Conservation (phyloP, 2,329 filamentous ascomycete genomes). For the Chrysoporthe deuterocubensis region DNA sequence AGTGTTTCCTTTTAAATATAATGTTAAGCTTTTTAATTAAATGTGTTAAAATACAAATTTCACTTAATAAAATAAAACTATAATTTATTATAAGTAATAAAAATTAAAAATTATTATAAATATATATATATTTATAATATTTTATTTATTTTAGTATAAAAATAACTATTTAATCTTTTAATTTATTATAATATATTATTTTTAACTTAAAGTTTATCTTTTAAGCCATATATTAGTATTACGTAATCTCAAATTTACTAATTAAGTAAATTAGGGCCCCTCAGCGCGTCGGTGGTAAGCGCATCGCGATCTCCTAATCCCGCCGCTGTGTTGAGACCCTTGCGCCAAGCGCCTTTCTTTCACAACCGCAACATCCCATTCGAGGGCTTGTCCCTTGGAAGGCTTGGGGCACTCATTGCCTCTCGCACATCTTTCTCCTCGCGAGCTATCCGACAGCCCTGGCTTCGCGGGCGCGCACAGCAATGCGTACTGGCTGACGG, state of each 20-base stretch:
- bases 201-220: background rate
- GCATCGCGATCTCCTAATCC: background rate
- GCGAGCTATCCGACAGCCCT: background rate
- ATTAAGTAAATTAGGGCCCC: too few relatives aligned
- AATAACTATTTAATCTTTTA: background rate
- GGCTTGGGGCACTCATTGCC: background rate
- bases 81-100: background rate
- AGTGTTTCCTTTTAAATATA: background rate
- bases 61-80: background rate
- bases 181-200: background rate
- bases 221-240: background rate
- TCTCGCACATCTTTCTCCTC: background rate
- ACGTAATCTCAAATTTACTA: too few relatives aligned
- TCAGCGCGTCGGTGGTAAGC: background rate
- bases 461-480: background rate
- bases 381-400: conserved; percentile 13
- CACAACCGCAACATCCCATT: background rate
- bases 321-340: background rate
- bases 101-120: background rate
- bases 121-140: background rate
- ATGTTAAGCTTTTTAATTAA: too few relatives aligned
- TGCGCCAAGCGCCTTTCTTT: background rate
- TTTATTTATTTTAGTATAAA: background rate
- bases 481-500: background rate
- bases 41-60: too few relatives aligned